Conservation (phyloP, 2,329 filamentous ascomycete genomes). For the Fusarium torreyae region DNA sequence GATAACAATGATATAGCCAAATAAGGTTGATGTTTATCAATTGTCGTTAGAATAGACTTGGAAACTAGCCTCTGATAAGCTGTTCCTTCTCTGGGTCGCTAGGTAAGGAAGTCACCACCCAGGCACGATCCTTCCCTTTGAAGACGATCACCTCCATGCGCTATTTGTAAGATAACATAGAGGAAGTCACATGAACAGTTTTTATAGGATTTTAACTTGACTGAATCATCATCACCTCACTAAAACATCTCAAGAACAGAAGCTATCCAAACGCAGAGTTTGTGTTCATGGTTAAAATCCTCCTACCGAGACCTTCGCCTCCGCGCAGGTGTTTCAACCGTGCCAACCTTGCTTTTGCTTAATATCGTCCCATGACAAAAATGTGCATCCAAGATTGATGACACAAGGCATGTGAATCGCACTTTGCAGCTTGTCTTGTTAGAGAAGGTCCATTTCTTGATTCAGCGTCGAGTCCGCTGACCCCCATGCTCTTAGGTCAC, state of each 20-base stretch:
- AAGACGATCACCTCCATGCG: not conserved
- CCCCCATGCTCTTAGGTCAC: constrained; percentile 1
- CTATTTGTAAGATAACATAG: not conserved
- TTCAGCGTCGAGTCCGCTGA: constrained; percentile 26
- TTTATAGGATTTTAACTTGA: not conserved
- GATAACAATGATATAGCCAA: constrained; percentile 2
- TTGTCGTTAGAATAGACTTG: not conserved
- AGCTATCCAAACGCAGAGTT: constrained; percentile 16
- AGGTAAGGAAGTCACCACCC: not conserved
- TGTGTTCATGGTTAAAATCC: constrained; percentile 1
- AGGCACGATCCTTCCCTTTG: constrained; percentile 11
- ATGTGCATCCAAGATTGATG: constrained; percentile 13
- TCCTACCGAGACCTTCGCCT: constrained; percentile 16
- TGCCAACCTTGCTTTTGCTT: constrained; percentile 16
- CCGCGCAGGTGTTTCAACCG: constrained; percentile 34
- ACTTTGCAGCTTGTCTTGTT: constrained; percentile 29
- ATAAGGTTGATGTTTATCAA: constrained; percentile 1
- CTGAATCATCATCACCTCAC: constrained; percentile 3
- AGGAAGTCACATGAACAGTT: constrained; percentile 2
- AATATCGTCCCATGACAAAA: constrained; percentile 11
- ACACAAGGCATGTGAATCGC: constrained; percentile 17
- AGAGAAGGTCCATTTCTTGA: constrained; percentile 34
- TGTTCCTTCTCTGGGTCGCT: not conserved
- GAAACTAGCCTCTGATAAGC: constrained; percentile 11
- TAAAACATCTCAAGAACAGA: constrained; percentile 20